Evolutionary conservation across 2,329 filamentous ascomycete genomes (phyloP).

Genomic region (Trichophaea hybrida): DNA sequence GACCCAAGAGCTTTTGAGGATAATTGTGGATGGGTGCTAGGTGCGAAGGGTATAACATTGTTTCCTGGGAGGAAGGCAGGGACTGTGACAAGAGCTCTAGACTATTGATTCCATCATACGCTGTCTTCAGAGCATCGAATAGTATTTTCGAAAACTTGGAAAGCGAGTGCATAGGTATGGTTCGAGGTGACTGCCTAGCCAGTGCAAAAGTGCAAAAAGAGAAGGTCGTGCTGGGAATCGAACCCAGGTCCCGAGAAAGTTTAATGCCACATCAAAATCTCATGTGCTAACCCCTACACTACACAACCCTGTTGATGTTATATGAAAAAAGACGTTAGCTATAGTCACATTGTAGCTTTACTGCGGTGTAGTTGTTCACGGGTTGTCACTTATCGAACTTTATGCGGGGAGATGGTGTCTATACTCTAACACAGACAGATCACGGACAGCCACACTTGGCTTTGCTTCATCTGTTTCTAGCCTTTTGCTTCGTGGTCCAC

Average conservation of each 20-base stretch:
- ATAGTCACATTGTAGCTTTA: too few species aligned
- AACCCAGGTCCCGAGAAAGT: slow-evolving; percentile 1
- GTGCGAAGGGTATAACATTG: neutral
- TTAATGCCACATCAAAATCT: neutral
- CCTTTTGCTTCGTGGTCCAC: too few species aligned
- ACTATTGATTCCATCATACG: neutral
- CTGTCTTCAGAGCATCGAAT: neutral
- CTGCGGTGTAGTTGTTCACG: too few species aligned
- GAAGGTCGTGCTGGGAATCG: neutral
- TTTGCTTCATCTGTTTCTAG: too few species aligned
- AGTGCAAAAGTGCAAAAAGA: neutral
- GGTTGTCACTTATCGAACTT: too few species aligned
- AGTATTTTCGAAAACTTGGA: neutral
- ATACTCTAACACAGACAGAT: too few species aligned
- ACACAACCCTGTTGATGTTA: neutral
- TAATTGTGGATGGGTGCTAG: too few species aligned
- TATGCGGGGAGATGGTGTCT: too few species aligned
- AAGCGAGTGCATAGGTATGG: neutral
- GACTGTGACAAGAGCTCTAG: neutral
- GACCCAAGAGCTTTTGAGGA: too few species aligned
- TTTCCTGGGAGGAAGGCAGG: neutral
- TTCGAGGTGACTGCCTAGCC: neutral
- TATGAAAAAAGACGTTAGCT: neutral
- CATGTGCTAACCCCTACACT: slow-evolving; percentile 2
- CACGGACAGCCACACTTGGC: too few species aligned